A percentile compares a stretch with the other conserved stretches of the same genome.
Evolutionary conservation across 2,329 filamentous ascomycete species (phyloP).

Genomic region (Colletotrichum tropicicola): DNA sequence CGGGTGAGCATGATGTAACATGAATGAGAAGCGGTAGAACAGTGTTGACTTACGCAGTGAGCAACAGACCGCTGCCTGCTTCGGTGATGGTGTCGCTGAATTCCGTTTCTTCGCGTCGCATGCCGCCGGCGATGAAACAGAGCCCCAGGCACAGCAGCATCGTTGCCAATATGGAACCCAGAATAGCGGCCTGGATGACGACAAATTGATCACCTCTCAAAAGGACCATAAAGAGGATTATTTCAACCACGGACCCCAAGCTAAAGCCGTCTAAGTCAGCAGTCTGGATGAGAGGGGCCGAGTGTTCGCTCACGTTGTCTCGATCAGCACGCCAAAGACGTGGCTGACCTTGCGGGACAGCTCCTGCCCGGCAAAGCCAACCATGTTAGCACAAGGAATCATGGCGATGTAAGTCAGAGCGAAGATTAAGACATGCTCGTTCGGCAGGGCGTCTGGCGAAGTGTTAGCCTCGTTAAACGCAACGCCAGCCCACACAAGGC

Average conservation of each 20-base stretch:
- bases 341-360: slow-evolving; percentile 77
- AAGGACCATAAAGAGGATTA: slow-evolving; percentile 83
- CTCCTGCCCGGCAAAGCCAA: slow-evolving; percentile 75
- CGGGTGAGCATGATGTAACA: slow-evolving; percentile 4
- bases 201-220: slow-evolving; percentile 64
- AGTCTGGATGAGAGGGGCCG: slow-evolving; percentile 33
- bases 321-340: slow-evolving; percentile 70
- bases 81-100: slow-evolving; percentile 83
- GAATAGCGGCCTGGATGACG: slow-evolving; percentile 85
- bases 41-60: slow-evolving; percentile 74
- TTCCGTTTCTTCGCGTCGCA: slow-evolving; percentile 71
- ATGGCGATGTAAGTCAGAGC: slow-evolving; percentile 79
- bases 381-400: slow-evolving; percentile 78
- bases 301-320: slow-evolving; percentile 58
- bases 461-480: not conserved
- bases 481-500: no score
- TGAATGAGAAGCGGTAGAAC: no score
- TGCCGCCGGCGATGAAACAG: slow-evolving; percentile 82
- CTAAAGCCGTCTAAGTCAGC: slow-evolving; percentile 35
- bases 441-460: slow-evolving; percentile 29
- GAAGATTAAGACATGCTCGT: slow-evolving; percentile 72
- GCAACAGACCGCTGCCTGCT: slow-evolving; percentile 78
- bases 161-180: slow-evolving; percentile 85
- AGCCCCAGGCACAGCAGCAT: slow-evolving; percentile 81
- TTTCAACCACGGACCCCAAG: slow-evolving; percentile 80